A percentile compares a stretch with the other conserved stretches of the same genome.
These are phyloP conservation scores for Geosiphon pyriformis DNA, from an alignment of 192 early-diverging fungal genomes.

Conservation along the genomic window DNA sequence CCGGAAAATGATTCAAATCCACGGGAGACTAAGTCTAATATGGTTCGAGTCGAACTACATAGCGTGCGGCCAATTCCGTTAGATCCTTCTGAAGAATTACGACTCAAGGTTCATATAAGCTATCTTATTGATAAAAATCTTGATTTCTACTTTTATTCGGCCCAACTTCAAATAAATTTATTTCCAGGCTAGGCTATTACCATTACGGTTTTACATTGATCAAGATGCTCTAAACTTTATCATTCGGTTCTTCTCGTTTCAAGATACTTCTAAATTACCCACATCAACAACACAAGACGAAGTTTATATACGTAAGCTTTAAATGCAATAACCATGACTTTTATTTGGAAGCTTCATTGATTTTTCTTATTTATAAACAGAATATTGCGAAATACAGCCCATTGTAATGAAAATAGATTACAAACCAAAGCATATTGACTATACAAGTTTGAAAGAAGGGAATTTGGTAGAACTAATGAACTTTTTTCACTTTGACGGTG, in stretches of 20 bases:
- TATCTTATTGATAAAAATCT: neutral
- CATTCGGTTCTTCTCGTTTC: slow-evolving; percentile 62
- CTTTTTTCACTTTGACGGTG: slow-evolving; percentile 87
- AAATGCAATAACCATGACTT: too few relatives aligned
- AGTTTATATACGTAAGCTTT: slow-evolving; percentile 52
- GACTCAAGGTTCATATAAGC: slow-evolving; percentile 43
- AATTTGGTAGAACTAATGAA: slow-evolving; percentile 83
- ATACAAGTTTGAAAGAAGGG: slow-evolving; percentile 62
- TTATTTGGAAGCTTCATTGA: too few relatives aligned
- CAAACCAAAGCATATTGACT: slow-evolving; percentile 91
- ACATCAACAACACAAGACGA: slow-evolving; percentile 1
- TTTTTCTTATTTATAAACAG: too few relatives aligned
- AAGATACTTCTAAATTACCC: neutral
- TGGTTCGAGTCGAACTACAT: slow-evolving; percentile 50
- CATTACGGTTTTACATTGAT: slow-evolving; percentile 85
- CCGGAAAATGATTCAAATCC: slow-evolving; percentile 49
- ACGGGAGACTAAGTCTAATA: slow-evolving; percentile 55
- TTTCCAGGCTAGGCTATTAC: slow-evolving; percentile 60
- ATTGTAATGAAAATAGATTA: slow-evolving; percentile 90
- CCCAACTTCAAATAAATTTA: slow-evolving; percentile 13
- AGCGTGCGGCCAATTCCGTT: slow-evolving; percentile 44
- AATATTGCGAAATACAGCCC: slow-evolving; percentile 63
- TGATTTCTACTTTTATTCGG: neutral
- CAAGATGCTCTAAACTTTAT: slow-evolving; percentile 88
- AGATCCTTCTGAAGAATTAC: slow-evolving; percentile 52